Evolutionary conservation across 2,329 filamentous ascomycete species (phyloP).

Genomic region (Aspergillus eucalypticola): DNA sequence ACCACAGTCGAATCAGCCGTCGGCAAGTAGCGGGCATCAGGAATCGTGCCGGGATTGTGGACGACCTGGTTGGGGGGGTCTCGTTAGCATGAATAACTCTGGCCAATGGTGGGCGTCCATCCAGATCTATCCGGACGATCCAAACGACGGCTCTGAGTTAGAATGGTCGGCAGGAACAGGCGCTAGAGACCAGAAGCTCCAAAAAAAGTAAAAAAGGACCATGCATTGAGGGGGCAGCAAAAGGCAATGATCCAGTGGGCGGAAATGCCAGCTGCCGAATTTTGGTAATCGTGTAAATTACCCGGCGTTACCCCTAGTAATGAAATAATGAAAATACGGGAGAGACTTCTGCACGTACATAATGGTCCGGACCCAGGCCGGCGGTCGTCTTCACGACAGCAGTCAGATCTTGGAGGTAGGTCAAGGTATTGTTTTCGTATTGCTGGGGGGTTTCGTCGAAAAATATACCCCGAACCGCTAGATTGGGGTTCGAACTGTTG

Average conservation of each 20-base stretch:
- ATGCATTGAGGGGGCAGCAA: neutral
- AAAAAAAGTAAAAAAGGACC: neutral
- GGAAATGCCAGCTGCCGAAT: neutral
- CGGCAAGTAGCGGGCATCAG: conserved; percentile 43
- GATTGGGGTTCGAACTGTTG: conserved; percentile 35
- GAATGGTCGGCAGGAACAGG: neutral
- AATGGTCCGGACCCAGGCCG: conserved; percentile 39
- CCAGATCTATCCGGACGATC: conserved; percentile 1
- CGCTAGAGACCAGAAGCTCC: too few species aligned
- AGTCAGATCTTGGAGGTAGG: conserved; percentile 38
- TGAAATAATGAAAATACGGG: conserved; percentile 7
- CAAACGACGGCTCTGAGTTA: neutral
- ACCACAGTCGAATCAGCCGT: conserved; percentile 49
- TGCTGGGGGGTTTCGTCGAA: conserved; percentile 51
- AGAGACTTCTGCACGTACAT: conserved; percentile 34
- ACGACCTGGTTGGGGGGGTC: conserved; percentile 33
- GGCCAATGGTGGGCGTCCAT: conserved; percentile 1
- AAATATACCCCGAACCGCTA: conserved; percentile 51
- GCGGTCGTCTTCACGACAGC: conserved; percentile 31
- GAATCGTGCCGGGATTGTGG: conserved; percentile 50
- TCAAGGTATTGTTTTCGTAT: conserved; percentile 33
- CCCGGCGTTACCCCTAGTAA: neutral
- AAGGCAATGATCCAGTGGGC: neutral
- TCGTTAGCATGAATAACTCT: conserved; percentile 20
- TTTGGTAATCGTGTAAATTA: conserved; percentile 12